phyloP scores from a whole-genome alignment of 305 asterid genomes.

The Solanum hybrid region DNA sequence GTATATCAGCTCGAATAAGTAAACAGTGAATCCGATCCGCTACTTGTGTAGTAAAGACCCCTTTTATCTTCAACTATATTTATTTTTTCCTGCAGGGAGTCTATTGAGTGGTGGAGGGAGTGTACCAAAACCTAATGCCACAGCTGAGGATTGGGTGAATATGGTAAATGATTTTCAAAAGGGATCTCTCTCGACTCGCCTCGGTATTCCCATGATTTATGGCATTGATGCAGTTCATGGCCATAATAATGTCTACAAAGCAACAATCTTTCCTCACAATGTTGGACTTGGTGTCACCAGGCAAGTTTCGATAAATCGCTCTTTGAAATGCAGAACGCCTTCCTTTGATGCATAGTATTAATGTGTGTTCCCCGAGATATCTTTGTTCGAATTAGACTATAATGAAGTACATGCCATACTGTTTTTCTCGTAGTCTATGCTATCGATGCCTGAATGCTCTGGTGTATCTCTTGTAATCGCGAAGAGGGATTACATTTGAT shows the following conservation, averaged over 20 bases:
- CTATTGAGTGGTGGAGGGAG: slow-evolving; percentile 13
- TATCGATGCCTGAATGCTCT: not conserved
- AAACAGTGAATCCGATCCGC: not conserved
- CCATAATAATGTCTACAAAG: slow-evolving; percentile 5
- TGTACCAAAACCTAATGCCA: not conserved
- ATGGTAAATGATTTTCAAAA: slow-evolving; percentile 11
- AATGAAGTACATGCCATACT: not conserved
- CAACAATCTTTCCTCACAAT: slow-evolving; percentile 10
- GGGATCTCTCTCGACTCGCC: slow-evolving; percentile 1
- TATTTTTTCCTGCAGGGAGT: not conserved
- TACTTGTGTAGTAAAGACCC: not conserved
- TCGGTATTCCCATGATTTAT: slow-evolving; percentile 10
- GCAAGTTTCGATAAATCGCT: not conserved
- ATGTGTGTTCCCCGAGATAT: not conserved
- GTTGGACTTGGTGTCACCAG: slow-evolving; percentile 11
- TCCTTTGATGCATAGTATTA: not conserved
- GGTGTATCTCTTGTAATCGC: not conserved
- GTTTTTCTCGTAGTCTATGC: not conserved
- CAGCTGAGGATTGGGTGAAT: slow-evolving; percentile 11
- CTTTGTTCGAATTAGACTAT: not conserved
- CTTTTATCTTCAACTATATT: not conserved
- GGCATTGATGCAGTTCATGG: slow-evolving; percentile 15
- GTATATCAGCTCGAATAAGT: not conserved
- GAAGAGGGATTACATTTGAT: not conserved
- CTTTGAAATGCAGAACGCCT: not conserved